These are phyloP conservation scores for Lotus japonicus DNA, from an alignment of 306 rosid species.

Conservation along the genomic window DNA sequence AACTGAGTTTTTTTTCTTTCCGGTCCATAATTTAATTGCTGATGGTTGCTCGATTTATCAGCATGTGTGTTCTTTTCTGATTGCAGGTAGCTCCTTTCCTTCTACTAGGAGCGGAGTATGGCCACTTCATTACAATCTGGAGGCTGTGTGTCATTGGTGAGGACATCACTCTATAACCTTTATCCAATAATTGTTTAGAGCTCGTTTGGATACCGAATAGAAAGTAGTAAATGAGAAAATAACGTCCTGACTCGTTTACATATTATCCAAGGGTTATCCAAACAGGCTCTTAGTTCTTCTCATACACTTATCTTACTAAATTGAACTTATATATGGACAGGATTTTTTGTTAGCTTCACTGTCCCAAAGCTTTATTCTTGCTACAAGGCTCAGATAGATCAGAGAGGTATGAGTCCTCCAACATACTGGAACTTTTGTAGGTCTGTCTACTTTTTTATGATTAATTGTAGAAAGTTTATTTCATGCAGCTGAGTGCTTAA, in stretches of 20 bases:
- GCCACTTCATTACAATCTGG: slow-evolving; percentile 71
- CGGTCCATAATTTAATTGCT: slow-evolving; percentile 14
- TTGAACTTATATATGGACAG: slow-evolving; percentile 28
- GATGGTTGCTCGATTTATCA: neutral
- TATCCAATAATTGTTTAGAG: no score
- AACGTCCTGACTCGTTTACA: no score
- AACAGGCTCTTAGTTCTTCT: no score
- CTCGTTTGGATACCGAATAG: no score
- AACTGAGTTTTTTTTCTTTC: neutral
- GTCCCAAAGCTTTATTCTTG: slow-evolving; percentile 72
- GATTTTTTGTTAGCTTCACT: slow-evolving; percentile 66
- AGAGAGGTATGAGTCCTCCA: slow-evolving; percentile 40
- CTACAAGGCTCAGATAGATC: slow-evolving; percentile 53
- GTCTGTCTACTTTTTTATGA: neutral
- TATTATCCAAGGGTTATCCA: no score
- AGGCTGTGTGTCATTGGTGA: slow-evolving; percentile 74
- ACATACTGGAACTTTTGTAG: neutral
- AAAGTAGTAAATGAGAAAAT: no score
- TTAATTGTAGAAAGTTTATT: slow-evolving; percentile 1
- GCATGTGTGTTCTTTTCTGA: neutral
- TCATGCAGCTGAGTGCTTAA: slow-evolving; percentile 46
- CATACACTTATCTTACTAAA: neutral
- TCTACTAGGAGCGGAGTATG: slow-evolving; percentile 78
- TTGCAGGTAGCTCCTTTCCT: slow-evolving; percentile 72
- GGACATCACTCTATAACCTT: neutral